phyloP scores from a whole-genome alignment of 352 stramenopile species.

The Globisporangium polare region DNA sequence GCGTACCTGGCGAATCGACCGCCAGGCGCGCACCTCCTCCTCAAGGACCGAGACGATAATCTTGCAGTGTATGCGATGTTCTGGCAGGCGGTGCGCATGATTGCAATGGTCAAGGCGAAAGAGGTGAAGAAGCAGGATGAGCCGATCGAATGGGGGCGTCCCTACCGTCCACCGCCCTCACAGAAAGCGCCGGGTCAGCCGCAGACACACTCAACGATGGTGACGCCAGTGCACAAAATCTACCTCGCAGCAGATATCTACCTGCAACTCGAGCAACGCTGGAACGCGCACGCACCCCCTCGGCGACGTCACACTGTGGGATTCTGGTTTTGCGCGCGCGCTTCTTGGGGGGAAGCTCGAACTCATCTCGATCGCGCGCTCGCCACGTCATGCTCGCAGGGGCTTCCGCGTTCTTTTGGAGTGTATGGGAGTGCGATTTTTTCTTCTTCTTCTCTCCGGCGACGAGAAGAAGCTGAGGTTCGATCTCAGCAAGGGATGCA shows the following conservation, averaged over 20 bases:
- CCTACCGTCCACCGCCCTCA: not conserved
- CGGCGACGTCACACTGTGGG: no score
- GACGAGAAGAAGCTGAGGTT: no score
- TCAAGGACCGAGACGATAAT: constrained; percentile 33
- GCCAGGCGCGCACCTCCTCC: constrained; percentile 42
- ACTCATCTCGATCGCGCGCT: no score
- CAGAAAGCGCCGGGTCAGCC: not conserved
- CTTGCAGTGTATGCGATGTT: constrained; percentile 62
- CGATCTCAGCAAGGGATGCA: no score
- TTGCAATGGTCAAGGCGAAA: constrained; percentile 44
- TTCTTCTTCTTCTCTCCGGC: no score
- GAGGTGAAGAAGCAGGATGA: constrained; percentile 37
- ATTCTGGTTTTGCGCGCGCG: no score
- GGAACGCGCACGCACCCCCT: no score
- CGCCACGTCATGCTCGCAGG: no score
- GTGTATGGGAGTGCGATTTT: no score
- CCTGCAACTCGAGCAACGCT: constrained; percentile 43
- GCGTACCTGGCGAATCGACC: constrained; percentile 40
- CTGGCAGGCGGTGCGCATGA: constrained; percentile 31
- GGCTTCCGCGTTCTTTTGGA: no score
- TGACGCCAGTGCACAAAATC: constrained; percentile 46
- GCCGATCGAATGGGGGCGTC: constrained; percentile 31
- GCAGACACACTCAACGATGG: constrained; percentile 28
- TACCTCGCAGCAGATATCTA: constrained; percentile 27
- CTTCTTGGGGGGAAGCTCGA: no score